Evolutionary conservation across 116 monocot species (phyloP), one percentile per base, ranked within the genome.

Genomic region (Papilionanthe hybrid): DNA sequence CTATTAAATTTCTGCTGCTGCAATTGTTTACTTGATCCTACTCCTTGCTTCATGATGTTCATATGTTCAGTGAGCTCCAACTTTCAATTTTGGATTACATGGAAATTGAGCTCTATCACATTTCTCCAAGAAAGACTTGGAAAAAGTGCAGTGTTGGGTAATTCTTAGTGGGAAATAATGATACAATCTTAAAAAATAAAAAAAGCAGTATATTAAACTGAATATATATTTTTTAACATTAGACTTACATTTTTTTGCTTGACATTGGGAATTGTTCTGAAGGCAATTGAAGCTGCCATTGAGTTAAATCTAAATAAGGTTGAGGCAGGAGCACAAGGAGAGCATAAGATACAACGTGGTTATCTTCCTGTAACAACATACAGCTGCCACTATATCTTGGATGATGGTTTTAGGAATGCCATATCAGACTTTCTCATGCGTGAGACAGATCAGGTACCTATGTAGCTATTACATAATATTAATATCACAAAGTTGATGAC

Each of bases 221-320:
- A 23, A 25, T 25, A 10, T 65, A 27, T 8, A 3, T 37, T 10
- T 65, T 10, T 27, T 65, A 23, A 65, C 25, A 65, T 65, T 27
- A 3, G 25, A 27, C 27, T 65, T 65, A 4, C 37, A 65, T 65
- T 15, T 11, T 60, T n/a, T 65, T 65, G 1, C 25, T 53, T 15
- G 53, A 11, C 65, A 23, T 65, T 23, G 23, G 23, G 65, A 65
- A 42, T 73, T n/a, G 4, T 10, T 44, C 44, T 22, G n/a, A 20
- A 98, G 98, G 98, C 98, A 73, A 98, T 98, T 72, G 98, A 98
- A 83, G 98, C 98, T 60, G 94, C 98, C 44, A 98, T 98, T 23
- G 94, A 98, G 79, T 82, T 98, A 22, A 94, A 91, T 19, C 78
- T 98, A 79, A 86, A 72, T 57, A 98, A 90, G 82, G 98, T 98